Percentiles rank a stretch among this genome's conserved stretches.
phyloP scores from a whole-genome alignment of 306 rosid genomes.

The Leucaena leucocephala region DNA sequence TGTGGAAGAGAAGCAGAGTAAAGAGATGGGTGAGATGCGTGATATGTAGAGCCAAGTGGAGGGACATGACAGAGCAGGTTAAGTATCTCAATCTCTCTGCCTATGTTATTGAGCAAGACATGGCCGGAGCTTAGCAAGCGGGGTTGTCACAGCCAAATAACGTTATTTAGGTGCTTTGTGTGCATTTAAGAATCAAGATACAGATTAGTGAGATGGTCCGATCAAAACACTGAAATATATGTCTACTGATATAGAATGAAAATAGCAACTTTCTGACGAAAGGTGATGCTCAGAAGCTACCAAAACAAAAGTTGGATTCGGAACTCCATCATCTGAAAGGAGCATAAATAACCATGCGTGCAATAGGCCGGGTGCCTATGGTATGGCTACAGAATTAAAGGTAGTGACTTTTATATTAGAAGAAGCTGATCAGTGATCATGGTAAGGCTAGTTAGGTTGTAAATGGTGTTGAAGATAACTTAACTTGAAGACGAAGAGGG shows the following conservation, averaged over 20 bases:
- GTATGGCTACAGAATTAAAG: no score
- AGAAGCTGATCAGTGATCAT: slow-evolving; percentile 52
- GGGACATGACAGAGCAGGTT: slow-evolving; percentile 45
- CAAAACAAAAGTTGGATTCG: background rate
- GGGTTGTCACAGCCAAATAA: no score
- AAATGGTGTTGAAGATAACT: no score
- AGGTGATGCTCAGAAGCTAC: background rate
- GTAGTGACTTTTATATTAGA: slow-evolving; percentile 7
- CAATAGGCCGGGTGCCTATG: background rate
- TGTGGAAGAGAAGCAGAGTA: slow-evolving; percentile 78
- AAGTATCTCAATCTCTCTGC: slow-evolving; percentile 79
- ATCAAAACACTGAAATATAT: background rate
- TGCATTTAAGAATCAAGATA: background rate
- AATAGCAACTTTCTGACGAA: background rate
- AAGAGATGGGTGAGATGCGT: slow-evolving; percentile 69
- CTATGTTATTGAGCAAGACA: slow-evolving; percentile 48
- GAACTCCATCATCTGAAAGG: background rate
- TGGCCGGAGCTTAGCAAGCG: background rate
- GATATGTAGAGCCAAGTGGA: slow-evolving; percentile 91
- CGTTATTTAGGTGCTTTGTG: background rate
- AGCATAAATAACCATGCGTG: background rate
- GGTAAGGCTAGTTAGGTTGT: slow-evolving; percentile 33
- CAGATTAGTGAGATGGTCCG: background rate
- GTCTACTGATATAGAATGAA: background rate
- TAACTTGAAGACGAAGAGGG: slow-evolving; percentile 54